Conservation (phyloP, 2,329 filamentous ascomycete species). For the Verticillium longisporum region DNA sequence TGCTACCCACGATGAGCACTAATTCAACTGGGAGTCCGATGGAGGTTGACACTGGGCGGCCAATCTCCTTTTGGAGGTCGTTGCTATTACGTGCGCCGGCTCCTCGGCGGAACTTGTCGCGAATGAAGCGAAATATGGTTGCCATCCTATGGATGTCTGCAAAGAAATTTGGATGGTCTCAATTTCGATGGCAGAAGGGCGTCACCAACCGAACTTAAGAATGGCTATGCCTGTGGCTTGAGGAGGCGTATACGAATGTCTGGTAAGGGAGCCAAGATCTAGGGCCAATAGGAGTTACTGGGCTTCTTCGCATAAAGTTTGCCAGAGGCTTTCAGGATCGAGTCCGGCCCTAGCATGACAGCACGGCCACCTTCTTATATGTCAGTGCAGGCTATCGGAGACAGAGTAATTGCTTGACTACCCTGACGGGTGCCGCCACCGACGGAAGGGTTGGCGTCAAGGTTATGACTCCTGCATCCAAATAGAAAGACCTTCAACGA, state of each 20-base stretch:
- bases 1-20: neutral
- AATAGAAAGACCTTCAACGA: too few relatives aligned
- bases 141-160: neutral
- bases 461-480: too few relatives aligned
- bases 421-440: too few relatives aligned
- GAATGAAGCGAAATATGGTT: neutral
- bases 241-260: neutral
- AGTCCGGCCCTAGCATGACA: too few relatives aligned
- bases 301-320: neutral
- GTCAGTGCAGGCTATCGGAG: too few relatives aligned
- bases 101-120: neutral
- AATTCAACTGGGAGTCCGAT: neutral
- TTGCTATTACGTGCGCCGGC: neutral
- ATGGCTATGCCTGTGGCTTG: neutral
- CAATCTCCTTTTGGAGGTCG: neutral
- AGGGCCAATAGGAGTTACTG: neutral
- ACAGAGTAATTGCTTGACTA: too few relatives aligned
- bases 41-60: neutral
- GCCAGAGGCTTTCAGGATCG: too few relatives aligned
- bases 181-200: neutral
- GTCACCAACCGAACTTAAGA: neutral
- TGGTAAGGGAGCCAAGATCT: neutral
- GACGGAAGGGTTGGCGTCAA: too few relatives aligned
- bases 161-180: neutral
- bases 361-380: too few relatives aligned